Percentiles rank a stretch among this genome's conserved stretches.
Conservation (phyloP, 257 asterid genomes). For the Fraxinus cuspidata region DNA sequence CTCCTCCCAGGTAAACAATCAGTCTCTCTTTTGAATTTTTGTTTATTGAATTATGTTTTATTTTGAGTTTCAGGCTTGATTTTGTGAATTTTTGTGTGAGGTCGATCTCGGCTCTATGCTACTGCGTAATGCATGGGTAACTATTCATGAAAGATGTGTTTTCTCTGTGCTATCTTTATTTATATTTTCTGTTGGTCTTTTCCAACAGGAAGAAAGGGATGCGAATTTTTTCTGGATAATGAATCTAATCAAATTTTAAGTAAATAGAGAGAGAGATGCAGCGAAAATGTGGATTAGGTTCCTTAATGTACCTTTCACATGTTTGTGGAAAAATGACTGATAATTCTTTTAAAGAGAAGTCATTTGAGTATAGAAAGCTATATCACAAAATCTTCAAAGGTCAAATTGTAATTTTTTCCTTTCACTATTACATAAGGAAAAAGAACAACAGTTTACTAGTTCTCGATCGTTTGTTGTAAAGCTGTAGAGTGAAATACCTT, state of each 20-base stretch:
- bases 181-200: background rate
- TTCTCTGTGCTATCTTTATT: background rate
- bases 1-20: constrained; percentile 52
- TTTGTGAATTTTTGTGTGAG: constrained; percentile 11
- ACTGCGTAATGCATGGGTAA: background rate
- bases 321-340: too few relatives aligned
- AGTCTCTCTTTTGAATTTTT: background rate
- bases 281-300: background rate
- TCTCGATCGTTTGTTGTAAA: background rate
- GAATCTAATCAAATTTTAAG: background rate
- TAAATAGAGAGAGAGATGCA: background rate
- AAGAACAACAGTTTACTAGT: background rate
- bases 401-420: background rate
- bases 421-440: background rate
- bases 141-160: background rate
- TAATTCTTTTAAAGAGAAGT: too few relatives aligned
- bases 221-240: background rate
- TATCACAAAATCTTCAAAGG: too few relatives aligned
- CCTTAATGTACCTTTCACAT: background rate
- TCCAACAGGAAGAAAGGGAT: background rate
- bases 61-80: background rate
- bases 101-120: constrained; percentile 18
- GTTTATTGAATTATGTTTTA: background rate
- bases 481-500: background rate
- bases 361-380: too few relatives aligned